Evolutionary conservation across 140 eudicot species (phyloP).

Genomic region (Ambrosia hybrid): DNA sequence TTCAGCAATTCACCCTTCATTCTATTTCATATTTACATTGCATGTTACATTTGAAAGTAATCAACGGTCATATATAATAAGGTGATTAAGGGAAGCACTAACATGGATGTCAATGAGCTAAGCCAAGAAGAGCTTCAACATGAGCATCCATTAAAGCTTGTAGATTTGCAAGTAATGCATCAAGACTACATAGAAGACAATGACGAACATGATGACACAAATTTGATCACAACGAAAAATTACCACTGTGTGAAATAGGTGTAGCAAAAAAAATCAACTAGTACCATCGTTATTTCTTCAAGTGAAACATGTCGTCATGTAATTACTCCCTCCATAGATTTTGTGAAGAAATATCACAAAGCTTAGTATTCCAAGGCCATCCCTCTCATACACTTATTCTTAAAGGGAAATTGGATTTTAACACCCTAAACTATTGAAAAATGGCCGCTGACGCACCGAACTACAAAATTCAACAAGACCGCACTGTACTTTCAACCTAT

Average conservation of each 20-base stretch:
- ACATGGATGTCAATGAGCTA: slow-evolving; percentile 13
- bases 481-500: too few relatives aligned
- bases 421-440: too few relatives aligned
- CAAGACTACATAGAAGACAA: slow-evolving; percentile 14
- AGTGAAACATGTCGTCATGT: slow-evolving; percentile 1
- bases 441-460: too few relatives aligned
- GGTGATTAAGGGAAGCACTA: neutral
- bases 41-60: neutral
- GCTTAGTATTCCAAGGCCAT: slow-evolving; percentile 6
- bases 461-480: too few relatives aligned
- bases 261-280: neutral
- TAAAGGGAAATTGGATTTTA: neutral
- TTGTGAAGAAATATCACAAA: slow-evolving; percentile 6
- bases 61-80: neutral
- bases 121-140: slow-evolving; percentile 1
- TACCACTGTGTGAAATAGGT: neutral
- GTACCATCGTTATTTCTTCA: slow-evolving; percentile 20
- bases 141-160: slow-evolving; percentile 11
- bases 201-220: neutral
- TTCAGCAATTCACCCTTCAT: neutral
- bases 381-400: slow-evolving; percentile 15
- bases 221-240: neutral
- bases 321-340: slow-evolving; percentile 13
- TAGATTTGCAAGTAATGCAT: slow-evolving; percentile 11
- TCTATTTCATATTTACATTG: neutral